Conservation (phyloP, 352 stramenopile genomes). For the Pythium vanterpoolii region DNA sequence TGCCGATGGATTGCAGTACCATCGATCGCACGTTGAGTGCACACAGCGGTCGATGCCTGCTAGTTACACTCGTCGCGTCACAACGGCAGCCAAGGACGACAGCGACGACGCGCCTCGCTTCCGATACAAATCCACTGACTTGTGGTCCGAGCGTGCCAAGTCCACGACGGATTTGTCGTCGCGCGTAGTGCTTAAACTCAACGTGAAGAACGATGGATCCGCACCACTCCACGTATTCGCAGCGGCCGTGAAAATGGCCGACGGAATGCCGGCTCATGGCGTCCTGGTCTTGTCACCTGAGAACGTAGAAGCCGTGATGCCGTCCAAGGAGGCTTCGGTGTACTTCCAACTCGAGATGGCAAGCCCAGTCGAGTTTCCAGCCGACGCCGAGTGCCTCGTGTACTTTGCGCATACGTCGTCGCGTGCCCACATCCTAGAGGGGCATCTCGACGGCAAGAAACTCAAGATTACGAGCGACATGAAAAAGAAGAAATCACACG, state of each 20-base stretch:
- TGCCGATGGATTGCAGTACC: constrained; percentile 6
- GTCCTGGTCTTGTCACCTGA: constrained; percentile 11
- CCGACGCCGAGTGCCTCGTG: constrained; percentile 34
- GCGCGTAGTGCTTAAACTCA: constrained; percentile 13
- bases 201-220: constrained; percentile 20
- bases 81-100: neutral
- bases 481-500: constrained; percentile 22
- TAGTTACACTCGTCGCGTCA: constrained; percentile 9
- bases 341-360: constrained; percentile 12
- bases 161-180: neutral
- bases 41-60: constrained; percentile 5
- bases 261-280: neutral
- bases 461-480: constrained; percentile 23
- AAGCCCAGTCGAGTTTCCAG: constrained; percentile 12
- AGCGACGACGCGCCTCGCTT: constrained; percentile 16
- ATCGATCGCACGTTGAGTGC: constrained; percentile 1
- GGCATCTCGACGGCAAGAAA: constrained; percentile 33
- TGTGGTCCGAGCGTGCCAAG: constrained; percentile 9
- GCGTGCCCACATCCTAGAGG: constrained; percentile 49
- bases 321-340: constrained; percentile 3
- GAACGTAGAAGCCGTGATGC: neutral
- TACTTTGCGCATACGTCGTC: constrained; percentile 69
- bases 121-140: constrained; percentile 16
- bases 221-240: constrained; percentile 22
- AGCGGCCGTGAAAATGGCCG: constrained; percentile 17